Base-by-base conservation (phyloP, 257 asterid genomes). In the Primulina tabacum region DNA sequence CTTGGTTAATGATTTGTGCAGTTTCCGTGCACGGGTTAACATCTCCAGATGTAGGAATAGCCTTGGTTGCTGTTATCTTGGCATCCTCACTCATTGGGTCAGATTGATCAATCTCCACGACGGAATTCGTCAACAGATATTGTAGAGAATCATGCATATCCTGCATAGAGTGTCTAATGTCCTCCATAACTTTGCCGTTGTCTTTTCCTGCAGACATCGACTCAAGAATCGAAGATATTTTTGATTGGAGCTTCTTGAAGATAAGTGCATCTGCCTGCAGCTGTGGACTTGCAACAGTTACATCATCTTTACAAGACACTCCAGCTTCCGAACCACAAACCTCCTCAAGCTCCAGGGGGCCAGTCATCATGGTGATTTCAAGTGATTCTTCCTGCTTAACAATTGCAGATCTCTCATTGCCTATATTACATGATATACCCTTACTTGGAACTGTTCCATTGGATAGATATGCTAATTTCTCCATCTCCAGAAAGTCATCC, bases 401-500 rank as follows among this genome's bases (percentile, higher is more conserved):
- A 16, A 16, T 50, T 50, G 17, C 21, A 50, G 21, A 50, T 50
- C 57, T 50, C 58, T 67, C 67, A 53, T 50, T 65, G 40, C 78
- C 73, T 32, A 64, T 63, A 67, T 75, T 73, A 69, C 77, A 77
- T 68, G 87, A 76, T 61, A 64, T 8, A 12, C 72, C 82, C 57
- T 80, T 47, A 63, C 64, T 60, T 32, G 88, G 67, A 68, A 76
- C 82, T 24, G 77, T 73, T 72, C 77, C 85, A 73, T 77, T 80
- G 24, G 90, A 77, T 33, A 72, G 80, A 75, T 78, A 67, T 33
- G 99, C 99, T 70, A 94, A 82, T 81, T 92, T 94, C 87, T 94
- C 99, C 97, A 94, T 94, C 83, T 94, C 99, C 81, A 91, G 79
- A 78, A 94, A 94, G 75, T 94, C 99, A 77, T 94, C 99, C 99